Evolutionary conservation across 139 green algal species (phyloP).

Genomic region (Gonium pectorale): DNA sequence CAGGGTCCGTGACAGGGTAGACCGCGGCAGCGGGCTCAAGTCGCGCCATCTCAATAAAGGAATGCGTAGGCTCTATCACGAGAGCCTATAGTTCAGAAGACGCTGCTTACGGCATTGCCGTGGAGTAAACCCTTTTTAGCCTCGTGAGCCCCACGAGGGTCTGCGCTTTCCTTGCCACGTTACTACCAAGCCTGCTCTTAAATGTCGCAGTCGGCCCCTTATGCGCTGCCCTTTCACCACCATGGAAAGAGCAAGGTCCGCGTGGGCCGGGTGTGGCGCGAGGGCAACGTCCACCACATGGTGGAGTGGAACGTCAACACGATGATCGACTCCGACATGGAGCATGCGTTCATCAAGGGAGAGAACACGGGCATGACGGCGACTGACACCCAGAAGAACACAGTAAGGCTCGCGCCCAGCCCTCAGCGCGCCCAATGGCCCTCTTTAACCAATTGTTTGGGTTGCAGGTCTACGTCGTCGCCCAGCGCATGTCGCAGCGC

Average conservation of each 20-base stretch:
- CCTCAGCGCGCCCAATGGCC: no score
- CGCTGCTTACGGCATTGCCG: no score
- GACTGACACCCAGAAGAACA: slow-evolving; percentile 96
- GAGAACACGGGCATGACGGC: slow-evolving; percentile 91
- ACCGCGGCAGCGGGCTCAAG: no score
- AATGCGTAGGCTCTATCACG: no score
- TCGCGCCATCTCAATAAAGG: no score
- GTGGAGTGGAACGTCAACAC: slow-evolving; percentile 87
- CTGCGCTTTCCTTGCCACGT: no score
- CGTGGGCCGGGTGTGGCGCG: slow-evolving; percentile 82
- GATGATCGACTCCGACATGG: slow-evolving; percentile 90
- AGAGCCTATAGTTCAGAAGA: no score
- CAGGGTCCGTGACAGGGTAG: no score
- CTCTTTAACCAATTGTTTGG: not conserved
- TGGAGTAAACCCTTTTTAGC: no score
- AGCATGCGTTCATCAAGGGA: slow-evolving; percentile 58
- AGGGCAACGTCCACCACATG: slow-evolving; percentile 83
- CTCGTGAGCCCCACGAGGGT: no score
- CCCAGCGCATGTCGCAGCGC: slow-evolving; percentile 73
- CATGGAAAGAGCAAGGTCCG: slow-evolving; percentile 90
- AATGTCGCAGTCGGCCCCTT: no score
- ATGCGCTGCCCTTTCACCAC: slow-evolving; percentile 76
- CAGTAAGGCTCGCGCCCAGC: slow-evolving; percentile 54
- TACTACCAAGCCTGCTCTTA: no score
- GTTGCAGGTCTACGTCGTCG: slow-evolving; percentile 84